phyloP scores from a whole-genome alignment of 1,139 yeast genomes.

The Lodderomyces beijingensis region DNA sequence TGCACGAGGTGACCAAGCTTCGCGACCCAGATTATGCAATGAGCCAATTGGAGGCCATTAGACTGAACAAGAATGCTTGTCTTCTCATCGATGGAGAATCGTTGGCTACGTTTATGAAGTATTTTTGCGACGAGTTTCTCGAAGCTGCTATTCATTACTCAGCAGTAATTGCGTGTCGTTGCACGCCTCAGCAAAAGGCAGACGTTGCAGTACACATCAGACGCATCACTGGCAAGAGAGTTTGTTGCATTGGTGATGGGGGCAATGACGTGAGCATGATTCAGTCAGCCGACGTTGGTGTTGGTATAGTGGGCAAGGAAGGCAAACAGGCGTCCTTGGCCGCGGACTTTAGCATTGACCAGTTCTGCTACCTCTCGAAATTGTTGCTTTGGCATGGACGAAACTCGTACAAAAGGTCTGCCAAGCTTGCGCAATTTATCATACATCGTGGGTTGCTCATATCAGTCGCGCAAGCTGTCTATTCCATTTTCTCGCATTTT shows the following conservation, averaged over 20 bases:
- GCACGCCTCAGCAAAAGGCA: conserved; percentile 98
- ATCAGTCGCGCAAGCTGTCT: conserved; percentile 95
- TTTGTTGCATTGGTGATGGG: conserved; percentile 98
- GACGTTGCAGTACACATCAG: conserved; percentile 84
- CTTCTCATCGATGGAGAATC: conserved; percentile 94
- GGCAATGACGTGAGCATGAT: conserved; percentile 99
- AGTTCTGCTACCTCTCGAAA: conserved; percentile 84
- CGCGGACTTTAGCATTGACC: conserved; percentile 92
- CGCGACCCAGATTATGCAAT: conserved; percentile 61
- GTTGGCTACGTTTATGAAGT: conserved; percentile 60
- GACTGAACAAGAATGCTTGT: conserved; percentile 66
- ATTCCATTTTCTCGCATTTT: conserved; percentile 76
- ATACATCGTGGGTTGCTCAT: conserved; percentile 94
- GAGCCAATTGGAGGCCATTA: conserved; percentile 67
- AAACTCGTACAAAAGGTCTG: conserved; percentile 91
- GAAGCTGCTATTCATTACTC: conserved; percentile 74
- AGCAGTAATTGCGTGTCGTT: conserved; percentile 94
- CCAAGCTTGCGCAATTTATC: conserved; percentile 91
- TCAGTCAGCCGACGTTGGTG: conserved; percentile 98
- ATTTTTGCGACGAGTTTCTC: conserved; percentile 68
- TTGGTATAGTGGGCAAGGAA: conserved; percentile 98
- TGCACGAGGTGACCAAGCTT: conserved; percentile 76
- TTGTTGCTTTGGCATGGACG: conserved; percentile 96
- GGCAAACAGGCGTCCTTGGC: conserved; percentile 97
- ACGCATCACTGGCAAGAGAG: conserved; percentile 77